A percentile compares a stretch with the other conserved stretches of the same genome.
Conservation (phyloP, 1,139 yeast species). For the Blastobotrys persicus region DNA sequence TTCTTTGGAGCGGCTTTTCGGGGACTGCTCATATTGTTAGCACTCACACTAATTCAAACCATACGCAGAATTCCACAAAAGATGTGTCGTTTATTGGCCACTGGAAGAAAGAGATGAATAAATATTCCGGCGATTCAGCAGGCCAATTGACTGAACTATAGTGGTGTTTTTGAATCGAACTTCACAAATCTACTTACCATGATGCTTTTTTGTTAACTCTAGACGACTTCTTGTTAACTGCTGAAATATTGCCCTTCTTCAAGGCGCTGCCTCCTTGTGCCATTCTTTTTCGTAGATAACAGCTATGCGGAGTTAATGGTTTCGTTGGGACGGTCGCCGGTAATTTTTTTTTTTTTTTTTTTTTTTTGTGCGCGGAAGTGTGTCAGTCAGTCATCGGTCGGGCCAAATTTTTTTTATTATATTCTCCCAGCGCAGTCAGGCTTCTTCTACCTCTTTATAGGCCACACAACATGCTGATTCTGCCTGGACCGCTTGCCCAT, state of each 20-base stretch:
- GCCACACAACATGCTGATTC: conserved; percentile 45
- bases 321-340: not conserved
- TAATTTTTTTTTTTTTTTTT: not conserved
- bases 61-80: too few relatives aligned
- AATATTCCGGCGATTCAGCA: too few relatives aligned
- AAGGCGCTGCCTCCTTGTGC: conserved; percentile 5
- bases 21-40: conserved; percentile 43
- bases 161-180: too few relatives aligned
- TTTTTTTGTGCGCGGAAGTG: conserved; percentile 1
- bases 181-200: too few relatives aligned
- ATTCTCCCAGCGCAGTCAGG: not conserved
- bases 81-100: too few relatives aligned
- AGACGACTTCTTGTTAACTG: not conserved
- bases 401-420: not conserved
- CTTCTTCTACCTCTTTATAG: conserved; percentile 1
- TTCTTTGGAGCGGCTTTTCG: conserved; percentile 74
- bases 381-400: conserved; percentile 3
- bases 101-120: too few relatives aligned
- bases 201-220: conserved; percentile 3
- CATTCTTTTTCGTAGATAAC: not conserved
- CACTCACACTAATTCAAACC: not conserved
- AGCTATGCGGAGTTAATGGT: not conserved
- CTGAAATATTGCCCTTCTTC: conserved; percentile 1
- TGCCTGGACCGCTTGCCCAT: conserved; percentile 89
- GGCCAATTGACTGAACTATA: too few relatives aligned